Conservation (phyloP, 106 monocot species). For the Agapanthus africanus region DNA sequence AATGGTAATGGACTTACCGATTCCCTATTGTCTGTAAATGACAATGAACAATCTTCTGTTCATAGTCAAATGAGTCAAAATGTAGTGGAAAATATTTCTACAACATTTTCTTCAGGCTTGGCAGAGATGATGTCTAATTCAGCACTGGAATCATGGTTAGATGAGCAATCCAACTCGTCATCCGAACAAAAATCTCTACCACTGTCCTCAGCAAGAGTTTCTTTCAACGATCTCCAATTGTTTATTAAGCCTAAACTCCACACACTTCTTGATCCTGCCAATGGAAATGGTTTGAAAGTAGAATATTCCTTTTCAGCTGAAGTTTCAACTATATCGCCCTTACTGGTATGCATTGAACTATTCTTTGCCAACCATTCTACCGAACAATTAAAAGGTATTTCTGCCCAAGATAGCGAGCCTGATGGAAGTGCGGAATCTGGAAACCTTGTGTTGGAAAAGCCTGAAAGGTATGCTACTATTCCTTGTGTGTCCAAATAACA, state of each 20-base stretch:
- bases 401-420: conserved; percentile 37
- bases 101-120: conserved; percentile 51
- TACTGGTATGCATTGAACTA: conserved; percentile 56
- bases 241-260: conserved; percentile 42
- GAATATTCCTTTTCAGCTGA: conserved; percentile 66
- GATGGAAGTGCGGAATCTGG: conserved; percentile 26
- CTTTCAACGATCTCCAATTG: conserved; percentile 56
- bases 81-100: conserved; percentile 11
- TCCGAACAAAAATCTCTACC: conserved; percentile 22
- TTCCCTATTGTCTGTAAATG: conserved; percentile 7
- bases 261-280: conserved; percentile 60
- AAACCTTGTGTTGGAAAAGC: conserved; percentile 32
- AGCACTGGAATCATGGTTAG: conserved; percentile 82
- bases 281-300: conserved; percentile 60
- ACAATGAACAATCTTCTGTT: conserved; percentile 20
- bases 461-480: conserved; percentile 46
- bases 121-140: conserved; percentile 63
- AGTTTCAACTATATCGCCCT: conserved; percentile 47
- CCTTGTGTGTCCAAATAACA: background rate
- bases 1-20: conserved; percentile 11
- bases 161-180: conserved; percentile 43
- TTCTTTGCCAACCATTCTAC: conserved; percentile 56
- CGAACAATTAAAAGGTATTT: conserved; percentile 46
- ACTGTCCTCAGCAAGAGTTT: conserved; percentile 51
- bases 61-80: conserved; percentile 20